phyloP scores from a whole-genome alignment of 2,329 filamentous ascomycete genomes.

The Macroventuria anomochaeta region DNA sequence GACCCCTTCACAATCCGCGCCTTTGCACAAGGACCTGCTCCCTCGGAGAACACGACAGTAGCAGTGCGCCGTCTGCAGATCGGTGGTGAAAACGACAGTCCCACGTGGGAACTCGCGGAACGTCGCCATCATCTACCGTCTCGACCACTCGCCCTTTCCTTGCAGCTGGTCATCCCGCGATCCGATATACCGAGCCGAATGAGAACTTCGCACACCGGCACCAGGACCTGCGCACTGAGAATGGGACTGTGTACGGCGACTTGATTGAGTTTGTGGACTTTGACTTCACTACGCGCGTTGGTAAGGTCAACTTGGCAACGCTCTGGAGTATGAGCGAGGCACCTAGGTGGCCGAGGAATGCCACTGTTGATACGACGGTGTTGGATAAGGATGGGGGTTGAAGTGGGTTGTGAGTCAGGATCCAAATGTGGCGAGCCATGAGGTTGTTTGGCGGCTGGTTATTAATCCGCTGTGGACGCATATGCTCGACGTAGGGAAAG shows the following conservation, averaged over 20 bases:
- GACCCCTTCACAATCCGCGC: constrained; percentile 62
- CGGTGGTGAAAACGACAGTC: constrained; percentile 61
- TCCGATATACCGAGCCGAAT: constrained; percentile 64
- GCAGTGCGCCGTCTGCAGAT: constrained; percentile 51
- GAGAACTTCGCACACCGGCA: constrained; percentile 66
- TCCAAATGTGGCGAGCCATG: constrained; percentile 55
- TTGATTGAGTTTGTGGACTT: constrained; percentile 64
- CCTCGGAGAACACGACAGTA: constrained; percentile 50
- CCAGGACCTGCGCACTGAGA: constrained; percentile 59
- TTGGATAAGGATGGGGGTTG: constrained; percentile 59
- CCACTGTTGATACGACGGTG: constrained; percentile 55
- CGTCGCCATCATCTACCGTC: constrained; percentile 62
- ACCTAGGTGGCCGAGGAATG: constrained; percentile 58
- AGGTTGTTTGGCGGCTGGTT: constrained; percentile 63
- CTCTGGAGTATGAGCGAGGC: constrained; percentile 62
- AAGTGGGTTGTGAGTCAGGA: constrained; percentile 56
- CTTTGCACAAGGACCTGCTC: constrained; percentile 59
- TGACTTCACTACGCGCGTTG: constrained; percentile 61
- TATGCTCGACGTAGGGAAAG: constrained; percentile 57
- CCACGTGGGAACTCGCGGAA: constrained; percentile 62
- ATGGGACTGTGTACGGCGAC: constrained; percentile 63
- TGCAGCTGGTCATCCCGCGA: constrained; percentile 60
- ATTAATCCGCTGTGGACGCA: constrained; percentile 60
- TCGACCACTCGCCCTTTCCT: constrained; percentile 64
- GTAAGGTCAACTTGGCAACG: constrained; percentile 61